Percentiles rank a stretch among this genome's conserved stretches.
phyloP scores from a whole-genome alignment of 2,329 filamentous ascomycete species.

The Fusarium cicatricum region DNA sequence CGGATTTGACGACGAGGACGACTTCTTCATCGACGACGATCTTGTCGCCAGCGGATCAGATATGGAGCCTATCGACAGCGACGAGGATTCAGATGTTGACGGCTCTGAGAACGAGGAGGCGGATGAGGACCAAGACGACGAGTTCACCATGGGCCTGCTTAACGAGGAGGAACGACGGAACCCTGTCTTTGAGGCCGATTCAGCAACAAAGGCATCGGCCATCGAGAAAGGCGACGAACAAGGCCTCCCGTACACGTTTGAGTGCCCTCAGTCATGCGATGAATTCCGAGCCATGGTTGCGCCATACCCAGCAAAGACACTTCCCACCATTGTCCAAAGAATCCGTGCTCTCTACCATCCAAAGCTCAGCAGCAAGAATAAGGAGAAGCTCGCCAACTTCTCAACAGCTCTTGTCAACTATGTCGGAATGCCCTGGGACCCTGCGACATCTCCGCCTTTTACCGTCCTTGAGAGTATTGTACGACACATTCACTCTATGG shows the following conservation, averaged over 20 bases:
- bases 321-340: slow-evolving; percentile 84
- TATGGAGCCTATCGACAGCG: slow-evolving; percentile 64
- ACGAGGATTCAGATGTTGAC: slow-evolving; percentile 61
- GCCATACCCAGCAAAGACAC: slow-evolving; percentile 67
- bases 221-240: slow-evolving; percentile 56
- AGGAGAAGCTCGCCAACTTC: slow-evolving; percentile 78
- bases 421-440: slow-evolving; percentile 58
- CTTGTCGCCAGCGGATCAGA: slow-evolving; percentile 84
- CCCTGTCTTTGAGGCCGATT: slow-evolving; percentile 58
- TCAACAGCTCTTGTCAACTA: slow-evolving; percentile 71
- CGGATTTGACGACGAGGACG: slow-evolving; percentile 91
- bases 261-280: slow-evolving; percentile 80
- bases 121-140: slow-evolving; percentile 65
- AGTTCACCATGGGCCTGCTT: slow-evolving; percentile 76
- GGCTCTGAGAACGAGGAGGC: slow-evolving; percentile 51
- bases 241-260: slow-evolving; percentile 82
- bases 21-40: slow-evolving; percentile 90
- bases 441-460: slow-evolving; percentile 63
- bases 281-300: slow-evolving; percentile 76
- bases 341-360: slow-evolving; percentile 94
- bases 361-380: slow-evolving; percentile 85
- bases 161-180: slow-evolving; percentile 65
- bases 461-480: slow-evolving; percentile 79
- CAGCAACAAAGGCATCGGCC: slow-evolving; percentile 50
- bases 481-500: slow-evolving; percentile 91